These are phyloP conservation scores for Babesia bigemina DNA, from an alignment of 169 alveolate genomes.

Conservation along the genomic window DNA sequence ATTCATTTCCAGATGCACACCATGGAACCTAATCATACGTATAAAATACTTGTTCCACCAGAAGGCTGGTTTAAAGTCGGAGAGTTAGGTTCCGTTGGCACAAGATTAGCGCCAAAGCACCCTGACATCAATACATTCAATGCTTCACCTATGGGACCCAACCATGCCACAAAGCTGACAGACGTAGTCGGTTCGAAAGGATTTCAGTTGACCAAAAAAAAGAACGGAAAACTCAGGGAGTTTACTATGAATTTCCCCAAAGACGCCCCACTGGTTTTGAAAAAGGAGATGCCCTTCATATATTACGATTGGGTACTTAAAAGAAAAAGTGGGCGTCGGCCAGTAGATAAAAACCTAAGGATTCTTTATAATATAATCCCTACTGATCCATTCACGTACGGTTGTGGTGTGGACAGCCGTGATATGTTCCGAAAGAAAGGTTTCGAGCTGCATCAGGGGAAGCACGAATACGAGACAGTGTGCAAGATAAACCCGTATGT, in stretches of 20 bases:
- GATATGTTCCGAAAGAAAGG: slow-evolving; percentile 27
- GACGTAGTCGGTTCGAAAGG: slow-evolving; percentile 1
- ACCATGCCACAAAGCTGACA: background rate
- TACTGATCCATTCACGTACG: slow-evolving; percentile 68
- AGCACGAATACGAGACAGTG: background rate
- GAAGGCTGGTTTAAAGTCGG: background rate
- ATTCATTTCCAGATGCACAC: background rate
- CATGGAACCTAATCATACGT: background rate
- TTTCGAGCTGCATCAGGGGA: background rate
- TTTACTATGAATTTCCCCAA: background rate
- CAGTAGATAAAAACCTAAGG: background rate
- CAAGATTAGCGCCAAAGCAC: background rate
- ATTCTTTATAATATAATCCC: slow-evolving; percentile 16
- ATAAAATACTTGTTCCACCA: background rate
- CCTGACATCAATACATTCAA: background rate
- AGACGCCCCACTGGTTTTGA: slow-evolving; percentile 39
- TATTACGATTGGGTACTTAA: slow-evolving; percentile 37
- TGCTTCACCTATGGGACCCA: background rate
- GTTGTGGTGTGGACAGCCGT: slow-evolving; percentile 51
- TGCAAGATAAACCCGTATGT: slow-evolving; percentile 39
- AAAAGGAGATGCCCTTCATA: background rate
- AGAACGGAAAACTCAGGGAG: background rate
- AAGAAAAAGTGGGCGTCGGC: background rate
- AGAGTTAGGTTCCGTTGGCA: slow-evolving; percentile 2
- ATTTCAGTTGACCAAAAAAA: background rate